A percentile compares a stretch with the other conserved stretches of the same genome.
Evolutionary conservation across 495 filamentous ascomycete species (phyloP).

Genomic region (Cercophora scortea): DNA sequence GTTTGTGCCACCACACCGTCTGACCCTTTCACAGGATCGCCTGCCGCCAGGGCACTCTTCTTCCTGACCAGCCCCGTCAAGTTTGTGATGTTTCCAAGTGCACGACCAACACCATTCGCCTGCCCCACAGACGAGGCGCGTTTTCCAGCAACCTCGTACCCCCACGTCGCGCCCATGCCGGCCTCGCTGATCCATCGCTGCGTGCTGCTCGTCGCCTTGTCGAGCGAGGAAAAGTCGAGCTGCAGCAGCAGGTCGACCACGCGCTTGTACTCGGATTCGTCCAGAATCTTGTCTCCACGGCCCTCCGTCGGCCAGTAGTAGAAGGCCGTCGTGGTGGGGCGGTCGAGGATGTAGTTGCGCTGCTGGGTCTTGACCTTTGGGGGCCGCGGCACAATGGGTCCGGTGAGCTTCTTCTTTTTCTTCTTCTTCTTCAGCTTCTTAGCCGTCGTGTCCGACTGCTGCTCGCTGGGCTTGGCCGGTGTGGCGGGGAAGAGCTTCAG

Average conservation of each 20-base stretch:
- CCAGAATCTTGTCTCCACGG: slow-evolving; percentile 62
- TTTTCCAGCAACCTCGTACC: slow-evolving; percentile 34
- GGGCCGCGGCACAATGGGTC: slow-evolving; percentile 44
- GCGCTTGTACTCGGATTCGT: slow-evolving; percentile 64
- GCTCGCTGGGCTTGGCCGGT: background rate
- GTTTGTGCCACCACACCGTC: background rate
- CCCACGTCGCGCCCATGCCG: slow-evolving; percentile 35
- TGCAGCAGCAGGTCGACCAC: slow-evolving; percentile 74
- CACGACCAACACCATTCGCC: background rate
- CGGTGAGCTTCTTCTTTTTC: slow-evolving; percentile 39
- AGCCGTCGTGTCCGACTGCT: background rate
- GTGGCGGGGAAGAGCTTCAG: slow-evolving; percentile 8
- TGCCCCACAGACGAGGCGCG: slow-evolving; percentile 9
- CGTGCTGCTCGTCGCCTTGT: slow-evolving; percentile 62
- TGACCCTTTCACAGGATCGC: background rate
- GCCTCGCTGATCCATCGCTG: slow-evolving; percentile 59
- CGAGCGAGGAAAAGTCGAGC: slow-evolving; percentile 69
- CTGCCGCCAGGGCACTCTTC: slow-evolving; percentile 15
- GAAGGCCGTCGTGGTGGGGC: slow-evolving; percentile 44
- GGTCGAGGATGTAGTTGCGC: slow-evolving; percentile 27
- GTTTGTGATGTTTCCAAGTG: slow-evolving; percentile 22
- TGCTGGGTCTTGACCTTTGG: slow-evolving; percentile 51
- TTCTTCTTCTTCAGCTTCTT: slow-evolving; percentile 13
- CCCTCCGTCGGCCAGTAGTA: slow-evolving; percentile 63
- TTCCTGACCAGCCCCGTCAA: slow-evolving; percentile 31